phyloP scores from a whole-genome alignment of 441 rosid genomes.

The Bruguiera hainesii region DNA sequence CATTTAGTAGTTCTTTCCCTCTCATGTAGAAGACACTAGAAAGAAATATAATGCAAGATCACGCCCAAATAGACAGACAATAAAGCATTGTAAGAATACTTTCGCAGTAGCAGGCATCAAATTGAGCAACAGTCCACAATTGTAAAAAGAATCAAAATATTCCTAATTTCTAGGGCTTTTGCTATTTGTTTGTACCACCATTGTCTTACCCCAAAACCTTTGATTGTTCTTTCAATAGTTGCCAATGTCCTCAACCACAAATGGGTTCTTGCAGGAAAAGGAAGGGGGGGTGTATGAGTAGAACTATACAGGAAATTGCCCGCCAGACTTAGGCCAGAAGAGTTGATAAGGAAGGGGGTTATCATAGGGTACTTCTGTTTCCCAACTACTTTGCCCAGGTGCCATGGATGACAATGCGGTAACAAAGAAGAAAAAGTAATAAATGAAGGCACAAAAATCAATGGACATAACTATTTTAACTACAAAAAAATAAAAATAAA shows the following conservation, averaged over 20 bases:
- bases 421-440: constrained; percentile 11
- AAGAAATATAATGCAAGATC: constrained; percentile 13
- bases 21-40: constrained; percentile 10
- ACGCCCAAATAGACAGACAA: constrained; percentile 13
- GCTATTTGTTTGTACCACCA: constrained; percentile 20
- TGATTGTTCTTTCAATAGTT: constrained; percentile 22
- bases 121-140: background rate
- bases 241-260: constrained; percentile 20
- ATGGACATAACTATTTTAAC: constrained; percentile 10
- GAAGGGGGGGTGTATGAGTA: background rate
- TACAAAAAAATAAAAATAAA: constrained; percentile 9
- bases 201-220: constrained; percentile 19
- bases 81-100: constrained; percentile 10
- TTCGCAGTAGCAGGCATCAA: constrained; percentile 12
- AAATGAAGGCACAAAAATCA: constrained; percentile 26
- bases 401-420: constrained; percentile 18
- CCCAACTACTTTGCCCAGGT: constrained; percentile 10
- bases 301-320: constrained; percentile 11
- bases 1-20: constrained; percentile 5
- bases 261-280: constrained; percentile 26
- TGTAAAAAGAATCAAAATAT: constrained; percentile 10
- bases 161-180: constrained; percentile 53
- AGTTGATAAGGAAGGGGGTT: constrained; percentile 16
- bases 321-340: constrained; percentile 5
- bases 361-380: constrained; percentile 12